Conservation (phyloP, 2,329 filamentous ascomycete genomes). For the Coniochaeta pulveracea region DNA sequence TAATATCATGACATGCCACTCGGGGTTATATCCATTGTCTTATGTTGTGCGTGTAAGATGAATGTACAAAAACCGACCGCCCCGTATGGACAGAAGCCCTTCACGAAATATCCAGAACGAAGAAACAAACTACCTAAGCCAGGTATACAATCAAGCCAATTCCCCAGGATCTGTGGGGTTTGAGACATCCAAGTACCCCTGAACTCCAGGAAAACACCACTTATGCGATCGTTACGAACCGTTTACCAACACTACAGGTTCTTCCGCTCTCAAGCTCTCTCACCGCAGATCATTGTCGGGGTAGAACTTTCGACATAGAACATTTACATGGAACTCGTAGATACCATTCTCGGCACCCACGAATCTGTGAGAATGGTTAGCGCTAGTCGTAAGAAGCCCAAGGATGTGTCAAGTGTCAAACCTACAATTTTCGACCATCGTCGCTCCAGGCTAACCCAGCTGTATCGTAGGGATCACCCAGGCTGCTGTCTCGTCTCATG, state of each 20-base stretch:
- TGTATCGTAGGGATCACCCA: conserved; percentile 42
- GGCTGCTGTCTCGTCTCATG: conserved; percentile 12
- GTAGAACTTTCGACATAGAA: conserved; percentile 46
- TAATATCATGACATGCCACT: neutral
- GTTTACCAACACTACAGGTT: neutral
- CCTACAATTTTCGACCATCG: conserved; percentile 49
- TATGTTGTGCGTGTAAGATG: too few relatives aligned
- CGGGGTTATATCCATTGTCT: neutral
- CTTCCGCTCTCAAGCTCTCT: neutral
- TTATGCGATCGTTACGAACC: neutral
- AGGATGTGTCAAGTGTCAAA: neutral
- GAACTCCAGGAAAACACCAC: conserved; percentile 1
- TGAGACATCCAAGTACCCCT: neutral
- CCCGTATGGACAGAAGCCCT: neutral
- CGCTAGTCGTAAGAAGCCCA: neutral
- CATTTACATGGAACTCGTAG: conserved; percentile 60
- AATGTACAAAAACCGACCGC: too few relatives aligned
- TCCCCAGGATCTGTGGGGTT: neutral
- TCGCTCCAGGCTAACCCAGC: conserved; percentile 52
- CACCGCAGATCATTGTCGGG: conserved; percentile 29
- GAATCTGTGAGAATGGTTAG: conserved; percentile 30
- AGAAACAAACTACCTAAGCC: too few relatives aligned
- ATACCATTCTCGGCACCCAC: conserved; percentile 61
- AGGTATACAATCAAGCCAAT: neutral
- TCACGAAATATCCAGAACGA: neutral